Conservation (phyloP, 306 rosid species). For the Castanopsis chinensis region DNA sequence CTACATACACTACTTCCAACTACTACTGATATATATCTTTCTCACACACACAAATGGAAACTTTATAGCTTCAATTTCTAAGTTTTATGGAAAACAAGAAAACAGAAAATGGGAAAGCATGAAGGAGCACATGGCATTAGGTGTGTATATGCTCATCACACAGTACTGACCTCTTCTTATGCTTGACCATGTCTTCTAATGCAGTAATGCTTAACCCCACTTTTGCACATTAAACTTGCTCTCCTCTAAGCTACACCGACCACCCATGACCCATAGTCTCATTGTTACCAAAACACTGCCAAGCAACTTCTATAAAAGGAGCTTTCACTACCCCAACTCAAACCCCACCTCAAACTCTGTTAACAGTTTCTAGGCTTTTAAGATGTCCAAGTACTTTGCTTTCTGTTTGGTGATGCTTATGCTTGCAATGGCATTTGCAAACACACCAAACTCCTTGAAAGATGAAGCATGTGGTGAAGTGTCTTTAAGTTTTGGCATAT, state of each 20-base stretch:
- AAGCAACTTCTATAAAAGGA: slow-evolving; percentile 32
- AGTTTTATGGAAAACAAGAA: background rate
- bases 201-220: slow-evolving; percentile 2
- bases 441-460: slow-evolving; percentile 6
- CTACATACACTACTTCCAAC: no score
- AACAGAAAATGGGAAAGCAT: background rate
- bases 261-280: slow-evolving; percentile 9
- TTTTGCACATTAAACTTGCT: background rate
- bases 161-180: slow-evolving; percentile 20
- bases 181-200: slow-evolving; percentile 32
- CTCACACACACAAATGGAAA: background rate
- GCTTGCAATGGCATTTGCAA: slow-evolving; percentile 32
- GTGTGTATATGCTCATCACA: slow-evolving; percentile 11
- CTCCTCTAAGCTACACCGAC: background rate
- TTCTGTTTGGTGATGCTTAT: slow-evolving; percentile 37
- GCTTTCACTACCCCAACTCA: slow-evolving; percentile 10
- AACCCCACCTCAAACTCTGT: background rate
- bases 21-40: background rate
- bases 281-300: slow-evolving; percentile 9
- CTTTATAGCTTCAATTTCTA: background rate
- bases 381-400: slow-evolving; percentile 27
- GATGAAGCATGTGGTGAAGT: slow-evolving; percentile 41
- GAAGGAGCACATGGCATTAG: slow-evolving; percentile 34
- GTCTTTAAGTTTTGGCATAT: slow-evolving; percentile 33
- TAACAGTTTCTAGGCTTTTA: background rate